phyloP scores from a whole-genome alignment of 148 eudicot genomes.

The Bassia scoparia region DNA sequence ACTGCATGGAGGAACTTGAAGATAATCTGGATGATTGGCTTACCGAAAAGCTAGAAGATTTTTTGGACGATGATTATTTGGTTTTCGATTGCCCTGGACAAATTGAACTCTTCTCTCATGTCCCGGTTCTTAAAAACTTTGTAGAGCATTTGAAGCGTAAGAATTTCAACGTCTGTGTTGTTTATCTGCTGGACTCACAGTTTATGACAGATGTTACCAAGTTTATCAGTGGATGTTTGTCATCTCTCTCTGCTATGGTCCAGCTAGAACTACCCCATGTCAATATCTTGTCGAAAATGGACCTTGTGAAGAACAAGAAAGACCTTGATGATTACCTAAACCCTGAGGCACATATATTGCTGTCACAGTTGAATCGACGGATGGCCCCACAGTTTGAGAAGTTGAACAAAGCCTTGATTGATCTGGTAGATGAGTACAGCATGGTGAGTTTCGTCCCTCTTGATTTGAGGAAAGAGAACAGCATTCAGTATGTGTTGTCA shows the following conservation, averaged over 20 bases:
- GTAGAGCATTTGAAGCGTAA: conserved; percentile 81
- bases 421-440: conserved; percentile 78
- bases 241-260: conserved; percentile 94
- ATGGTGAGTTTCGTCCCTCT: conserved; percentile 94
- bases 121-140: conserved; percentile 83
- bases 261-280: conserved; percentile 91
- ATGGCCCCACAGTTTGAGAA: conserved; percentile 88
- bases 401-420: conserved; percentile 81
- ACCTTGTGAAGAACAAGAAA: conserved; percentile 80
- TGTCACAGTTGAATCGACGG: conserved; percentile 60
- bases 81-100: conserved; percentile 98
- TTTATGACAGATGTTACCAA: conserved; percentile 95
- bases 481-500: conserved; percentile 66
- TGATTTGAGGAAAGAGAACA: conserved; percentile 77
- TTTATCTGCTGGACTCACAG: conserved; percentile 94
- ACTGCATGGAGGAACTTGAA: conserved; percentile 98
- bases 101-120: conserved; percentile 93
- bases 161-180: conserved; percentile 87
- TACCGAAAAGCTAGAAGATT: conserved; percentile 73
- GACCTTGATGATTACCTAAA: conserved; percentile 73
- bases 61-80: conserved; percentile 82
- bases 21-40: conserved; percentile 91
- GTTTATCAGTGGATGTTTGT: conserved; percentile 94
- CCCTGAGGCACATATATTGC: conserved; percentile 59
- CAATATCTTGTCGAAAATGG: conserved; percentile 88